phyloP scores from a whole-genome alignment of 2,329 filamentous ascomycete species.

The Trichoderma sp. region DNA sequence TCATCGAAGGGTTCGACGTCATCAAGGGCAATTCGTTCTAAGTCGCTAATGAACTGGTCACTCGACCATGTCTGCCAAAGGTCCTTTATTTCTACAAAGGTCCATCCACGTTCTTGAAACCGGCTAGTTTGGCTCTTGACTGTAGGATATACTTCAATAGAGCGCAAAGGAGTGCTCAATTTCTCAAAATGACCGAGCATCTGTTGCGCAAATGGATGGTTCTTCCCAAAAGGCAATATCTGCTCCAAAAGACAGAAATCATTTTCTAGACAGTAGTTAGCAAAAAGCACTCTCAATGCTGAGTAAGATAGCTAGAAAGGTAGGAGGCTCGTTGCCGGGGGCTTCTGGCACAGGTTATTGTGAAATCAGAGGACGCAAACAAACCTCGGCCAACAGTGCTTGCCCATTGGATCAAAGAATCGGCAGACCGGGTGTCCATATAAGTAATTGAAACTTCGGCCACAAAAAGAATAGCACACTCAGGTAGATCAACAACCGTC shows the following conservation, averaged over 20 bases:
- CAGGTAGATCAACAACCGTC: slow-evolving; percentile 56
- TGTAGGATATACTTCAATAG: slow-evolving; percentile 69
- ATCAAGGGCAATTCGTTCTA: slow-evolving; percentile 65
- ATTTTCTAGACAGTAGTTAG: slow-evolving; percentile 46
- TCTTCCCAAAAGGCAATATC: slow-evolving; percentile 72
- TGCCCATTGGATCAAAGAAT: slow-evolving; percentile 79
- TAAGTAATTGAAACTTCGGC: slow-evolving; percentile 92
- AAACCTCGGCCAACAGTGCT: slow-evolving; percentile 67
- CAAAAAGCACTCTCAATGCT: background rate
- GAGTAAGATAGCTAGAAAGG: too few relatives aligned
- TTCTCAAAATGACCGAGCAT: slow-evolving; percentile 86
- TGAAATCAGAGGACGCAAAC: slow-evolving; percentile 28
- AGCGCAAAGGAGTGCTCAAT: slow-evolving; percentile 74
- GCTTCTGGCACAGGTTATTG: too few relatives aligned
- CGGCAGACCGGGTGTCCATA: slow-evolving; percentile 73
- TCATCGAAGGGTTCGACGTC: slow-evolving; percentile 84
- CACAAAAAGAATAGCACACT: slow-evolving; percentile 71
- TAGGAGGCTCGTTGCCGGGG: too few relatives aligned
- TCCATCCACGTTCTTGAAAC: slow-evolving; percentile 72
- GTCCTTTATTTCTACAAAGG: slow-evolving; percentile 60
- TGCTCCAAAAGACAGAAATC: slow-evolving; percentile 88
- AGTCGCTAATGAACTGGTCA: slow-evolving; percentile 61
- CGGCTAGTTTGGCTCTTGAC: slow-evolving; percentile 66
- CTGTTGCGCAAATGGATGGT: slow-evolving; percentile 81
- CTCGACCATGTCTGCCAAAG: slow-evolving; percentile 85